Evolutionary conservation across 768 basidiomycete genomes (phyloP).

Genomic region (Kwoniella europaea): DNA sequence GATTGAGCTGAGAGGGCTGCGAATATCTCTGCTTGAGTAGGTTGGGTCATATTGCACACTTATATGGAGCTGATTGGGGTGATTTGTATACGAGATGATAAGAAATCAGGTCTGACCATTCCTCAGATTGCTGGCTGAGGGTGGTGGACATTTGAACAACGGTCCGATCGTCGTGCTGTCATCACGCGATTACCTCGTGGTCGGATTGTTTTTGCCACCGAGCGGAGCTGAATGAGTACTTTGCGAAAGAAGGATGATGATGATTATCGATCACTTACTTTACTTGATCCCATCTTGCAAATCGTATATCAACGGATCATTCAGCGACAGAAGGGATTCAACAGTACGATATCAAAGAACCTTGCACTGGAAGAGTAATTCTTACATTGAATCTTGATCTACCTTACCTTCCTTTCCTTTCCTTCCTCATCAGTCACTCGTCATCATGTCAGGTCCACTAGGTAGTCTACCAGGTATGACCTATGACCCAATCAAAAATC

Average conservation of each 20-base stretch:
- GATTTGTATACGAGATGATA: too few relatives aligned
- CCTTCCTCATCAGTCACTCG: not conserved
- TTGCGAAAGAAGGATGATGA: not conserved
- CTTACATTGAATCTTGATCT: not conserved
- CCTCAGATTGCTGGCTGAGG: too few relatives aligned
- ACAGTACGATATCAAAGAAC: too few relatives aligned
- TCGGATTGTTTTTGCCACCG: slow-evolving; percentile 3
- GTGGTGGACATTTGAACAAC: not conserved
- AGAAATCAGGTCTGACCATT: too few relatives aligned
- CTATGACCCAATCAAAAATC: slow-evolving; percentile 28
- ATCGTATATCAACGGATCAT: too few relatives aligned
- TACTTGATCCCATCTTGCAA: too few relatives aligned
- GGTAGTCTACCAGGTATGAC: slow-evolving; percentile 39
- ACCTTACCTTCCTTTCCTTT: not conserved
- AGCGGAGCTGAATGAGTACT: not conserved
- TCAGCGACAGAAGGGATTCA: too few relatives aligned
- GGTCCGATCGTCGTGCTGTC: not conserved
- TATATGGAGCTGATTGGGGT: not conserved
- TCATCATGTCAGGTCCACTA: slow-evolving; percentile 32
- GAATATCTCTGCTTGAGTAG: slow-evolving; percentile 52
- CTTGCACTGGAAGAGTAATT: too few relatives aligned
- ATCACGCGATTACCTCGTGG: not conserved
- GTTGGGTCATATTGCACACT: slow-evolving; percentile 30
- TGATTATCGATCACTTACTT: too few relatives aligned
- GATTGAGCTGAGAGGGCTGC: slow-evolving; percentile 49